These are phyloP conservation scores for Pseudogymnoascus sp. DNA, from an alignment of 2,329 filamentous ascomycete species.

Conservation along the genomic window DNA sequence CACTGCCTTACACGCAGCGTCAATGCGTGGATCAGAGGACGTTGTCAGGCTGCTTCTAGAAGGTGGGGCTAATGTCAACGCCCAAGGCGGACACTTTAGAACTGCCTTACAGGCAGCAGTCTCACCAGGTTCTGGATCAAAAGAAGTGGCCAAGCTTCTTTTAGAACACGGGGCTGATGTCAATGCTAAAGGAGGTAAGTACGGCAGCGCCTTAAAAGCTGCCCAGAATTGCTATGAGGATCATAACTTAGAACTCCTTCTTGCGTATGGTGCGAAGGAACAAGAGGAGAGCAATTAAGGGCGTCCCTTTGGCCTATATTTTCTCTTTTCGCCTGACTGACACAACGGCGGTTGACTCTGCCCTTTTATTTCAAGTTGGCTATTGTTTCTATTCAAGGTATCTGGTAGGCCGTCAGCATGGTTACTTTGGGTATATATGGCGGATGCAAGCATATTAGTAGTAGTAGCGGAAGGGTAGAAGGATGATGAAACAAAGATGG, in stretches of 20 bases:
- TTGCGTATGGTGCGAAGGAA: not conserved
- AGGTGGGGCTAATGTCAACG: conserved; percentile 10
- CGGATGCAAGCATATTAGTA: too few species aligned
- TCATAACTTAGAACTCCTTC: not conserved
- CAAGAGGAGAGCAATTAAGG: not conserved
- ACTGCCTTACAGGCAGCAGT: conserved; percentile 12
- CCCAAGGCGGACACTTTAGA: conserved; percentile 6
- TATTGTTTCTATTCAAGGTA: not conserved
- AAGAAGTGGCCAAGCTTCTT: conserved; percentile 9
- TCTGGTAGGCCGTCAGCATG: not conserved
- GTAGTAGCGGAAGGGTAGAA: too few species aligned
- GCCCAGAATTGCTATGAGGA: not conserved
- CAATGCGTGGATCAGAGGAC: not conserved
- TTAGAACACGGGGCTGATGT: conserved; percentile 12
- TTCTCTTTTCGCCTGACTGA: not conserved
- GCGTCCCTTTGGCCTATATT: not conserved
- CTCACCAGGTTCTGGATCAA: not conserved
- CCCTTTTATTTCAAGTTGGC: not conserved
- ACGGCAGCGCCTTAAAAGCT: not conserved
- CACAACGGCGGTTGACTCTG: not conserved
- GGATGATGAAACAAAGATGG: too few species aligned
- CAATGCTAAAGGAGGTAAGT: not conserved
- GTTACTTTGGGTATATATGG: not conserved
- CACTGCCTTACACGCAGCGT: conserved; percentile 14
- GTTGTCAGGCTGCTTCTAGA: conserved; percentile 9